Percentiles rank a stretch among this genome's conserved stretches.
Evolutionary conservation across 2,329 filamentous ascomycete genomes (phyloP).

Genomic region (Seiridium unicorne): DNA sequence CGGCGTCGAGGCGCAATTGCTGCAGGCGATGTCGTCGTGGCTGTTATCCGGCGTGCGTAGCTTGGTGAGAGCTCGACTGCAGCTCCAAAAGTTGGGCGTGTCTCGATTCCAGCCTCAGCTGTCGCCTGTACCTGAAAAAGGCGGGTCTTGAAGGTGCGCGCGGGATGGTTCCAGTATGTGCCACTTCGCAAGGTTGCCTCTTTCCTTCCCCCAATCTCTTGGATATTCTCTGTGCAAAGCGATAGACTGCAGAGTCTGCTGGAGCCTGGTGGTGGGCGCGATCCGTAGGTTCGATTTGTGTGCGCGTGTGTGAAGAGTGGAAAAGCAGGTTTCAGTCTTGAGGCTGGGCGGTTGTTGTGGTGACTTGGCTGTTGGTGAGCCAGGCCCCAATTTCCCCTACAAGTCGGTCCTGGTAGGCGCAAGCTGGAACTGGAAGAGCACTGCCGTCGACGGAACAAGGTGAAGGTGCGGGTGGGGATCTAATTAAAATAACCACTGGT

Average conservation of each 20-base stretch:
- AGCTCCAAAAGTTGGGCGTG: background rate
- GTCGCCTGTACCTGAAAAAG: constrained; percentile 6
- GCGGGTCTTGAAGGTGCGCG: background rate
- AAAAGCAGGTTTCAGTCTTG: constrained; percentile 9
- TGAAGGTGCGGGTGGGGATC: constrained; percentile 2
- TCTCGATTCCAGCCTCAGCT: background rate
- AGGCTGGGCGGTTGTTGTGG: constrained; percentile 8
- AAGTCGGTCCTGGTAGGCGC: background rate
- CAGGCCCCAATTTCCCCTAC: background rate
- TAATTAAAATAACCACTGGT: constrained; percentile 6
- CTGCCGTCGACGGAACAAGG: constrained; percentile 1
- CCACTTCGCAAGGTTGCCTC: background rate
- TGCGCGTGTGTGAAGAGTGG: background rate
- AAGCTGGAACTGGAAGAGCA: background rate
- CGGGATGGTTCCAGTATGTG: background rate
- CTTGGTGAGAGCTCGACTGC: background rate
- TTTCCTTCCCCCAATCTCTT: background rate
- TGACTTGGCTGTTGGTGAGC: constrained; percentile 5
- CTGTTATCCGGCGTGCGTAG: background rate
- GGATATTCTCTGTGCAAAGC: background rate
- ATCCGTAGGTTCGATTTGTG: background rate
- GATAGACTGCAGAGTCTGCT: no score
- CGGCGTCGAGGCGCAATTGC: background rate
- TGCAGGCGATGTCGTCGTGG: background rate
- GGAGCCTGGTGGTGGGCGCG: background rate